Percentiles rank a stretch among this genome's conserved stretches.
phyloP scores from a whole-genome alignment of 768 basidiomycete genomes.

The Gloeostereum incarnatum region DNA sequence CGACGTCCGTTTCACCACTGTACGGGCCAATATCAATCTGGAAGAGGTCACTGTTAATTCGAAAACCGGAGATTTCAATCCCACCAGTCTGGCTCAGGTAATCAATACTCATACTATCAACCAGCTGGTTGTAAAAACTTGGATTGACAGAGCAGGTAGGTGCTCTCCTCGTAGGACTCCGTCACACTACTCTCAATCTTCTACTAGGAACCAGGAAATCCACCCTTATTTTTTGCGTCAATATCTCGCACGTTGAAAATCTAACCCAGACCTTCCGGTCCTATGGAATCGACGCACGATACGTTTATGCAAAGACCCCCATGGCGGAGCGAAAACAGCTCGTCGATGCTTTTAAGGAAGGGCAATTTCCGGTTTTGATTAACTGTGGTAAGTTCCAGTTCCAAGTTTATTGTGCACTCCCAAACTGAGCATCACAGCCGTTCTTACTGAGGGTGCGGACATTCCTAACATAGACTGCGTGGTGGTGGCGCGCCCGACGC shows the following conservation, averaged over 20 bases:
- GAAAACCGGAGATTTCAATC: conserved; percentile 72
- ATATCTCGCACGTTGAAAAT: conserved; percentile 68
- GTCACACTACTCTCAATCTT: conserved; percentile 3
- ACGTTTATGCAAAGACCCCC: conserved; percentile 64
- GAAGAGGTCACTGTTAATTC: conserved; percentile 56
- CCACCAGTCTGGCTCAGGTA: conserved; percentile 67
- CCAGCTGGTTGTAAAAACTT: conserved; percentile 67
- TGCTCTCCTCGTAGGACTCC: conserved; percentile 4
- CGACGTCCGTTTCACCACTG: conserved; percentile 77
- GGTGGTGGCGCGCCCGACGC: conserved; percentile 79
- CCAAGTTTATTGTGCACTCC: neutral
- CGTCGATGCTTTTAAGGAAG: conserved; percentile 57
- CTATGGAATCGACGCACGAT: conserved; percentile 79
- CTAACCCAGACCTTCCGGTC: conserved; percentile 66
- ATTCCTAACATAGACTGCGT: conserved; percentile 94
- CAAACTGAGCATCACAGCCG: conserved; percentile 33
- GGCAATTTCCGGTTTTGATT: conserved; percentile 75
- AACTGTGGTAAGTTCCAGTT: conserved; percentile 61
- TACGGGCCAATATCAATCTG: conserved; percentile 67
- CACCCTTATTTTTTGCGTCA: conserved; percentile 88
- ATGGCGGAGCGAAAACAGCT: conserved; percentile 51
- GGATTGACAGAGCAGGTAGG: conserved; percentile 80
- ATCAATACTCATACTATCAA: conserved; percentile 79
- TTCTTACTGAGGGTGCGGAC: conserved; percentile 91
- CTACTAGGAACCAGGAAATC: conserved; percentile 57